A percentile compares a stretch with the other conserved stretches of the same genome.
Conservation (phyloP, 176 grass and related monocot species). For the Phoenix roebelenii region DNA sequence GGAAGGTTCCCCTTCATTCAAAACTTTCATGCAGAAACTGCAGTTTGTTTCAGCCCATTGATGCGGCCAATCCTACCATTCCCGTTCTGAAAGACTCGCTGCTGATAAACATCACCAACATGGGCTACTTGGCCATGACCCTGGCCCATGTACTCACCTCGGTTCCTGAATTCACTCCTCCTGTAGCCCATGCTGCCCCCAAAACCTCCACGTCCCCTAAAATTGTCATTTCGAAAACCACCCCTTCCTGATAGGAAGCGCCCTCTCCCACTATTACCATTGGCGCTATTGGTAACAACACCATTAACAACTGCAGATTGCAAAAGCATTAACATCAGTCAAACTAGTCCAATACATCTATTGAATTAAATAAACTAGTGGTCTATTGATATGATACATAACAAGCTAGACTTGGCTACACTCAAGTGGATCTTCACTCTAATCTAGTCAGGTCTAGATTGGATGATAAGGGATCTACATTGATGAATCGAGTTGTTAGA, state of each 20-base stretch:
- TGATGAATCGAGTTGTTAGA: too few species aligned
- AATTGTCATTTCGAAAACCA: conserved; percentile 30
- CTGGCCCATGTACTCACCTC: conserved; percentile 19
- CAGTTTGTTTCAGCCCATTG: conserved; percentile 25
- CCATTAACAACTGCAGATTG: conserved; percentile 49
- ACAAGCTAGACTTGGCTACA: too few species aligned
- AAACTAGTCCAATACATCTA: too few species aligned
- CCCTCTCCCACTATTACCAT: conserved; percentile 25
- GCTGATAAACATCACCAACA: not conserved
- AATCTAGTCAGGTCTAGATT: too few species aligned
- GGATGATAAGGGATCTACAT: too few species aligned
- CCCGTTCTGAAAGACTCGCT: conserved; percentile 2
- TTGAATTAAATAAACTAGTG: too few species aligned
- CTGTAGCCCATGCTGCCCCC: conserved; percentile 29
- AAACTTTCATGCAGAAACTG: conserved; percentile 6
- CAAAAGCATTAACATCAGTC: not conserved
- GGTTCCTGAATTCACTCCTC: conserved; percentile 33
- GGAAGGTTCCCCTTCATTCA: not conserved
- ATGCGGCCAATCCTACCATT: conserved; percentile 15
- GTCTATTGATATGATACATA: too few species aligned
- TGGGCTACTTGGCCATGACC: not conserved
- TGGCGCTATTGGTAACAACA: conserved; percentile 26
- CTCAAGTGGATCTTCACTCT: too few species aligned
- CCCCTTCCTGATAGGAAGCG: conserved; percentile 36
- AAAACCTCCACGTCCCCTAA: conserved; percentile 32